These are phyloP conservation scores for Annulohypoxylon truncatum DNA, from an alignment of 2,329 filamentous ascomycete species.

Conservation along the genomic window DNA sequence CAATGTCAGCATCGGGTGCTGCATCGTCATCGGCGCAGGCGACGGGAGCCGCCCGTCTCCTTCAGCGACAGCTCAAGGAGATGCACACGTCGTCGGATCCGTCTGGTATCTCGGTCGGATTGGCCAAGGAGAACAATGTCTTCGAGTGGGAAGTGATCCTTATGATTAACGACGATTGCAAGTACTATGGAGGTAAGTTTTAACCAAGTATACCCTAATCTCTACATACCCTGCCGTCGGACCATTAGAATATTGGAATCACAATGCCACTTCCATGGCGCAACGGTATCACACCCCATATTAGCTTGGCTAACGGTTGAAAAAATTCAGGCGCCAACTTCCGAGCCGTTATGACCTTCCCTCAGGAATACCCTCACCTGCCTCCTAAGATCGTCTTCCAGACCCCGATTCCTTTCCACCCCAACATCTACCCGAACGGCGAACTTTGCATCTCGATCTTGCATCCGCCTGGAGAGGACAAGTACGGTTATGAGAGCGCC, in stretches of 20 bases:
- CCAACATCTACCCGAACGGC: constrained; percentile 90
- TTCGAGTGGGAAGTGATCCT: constrained; percentile 99
- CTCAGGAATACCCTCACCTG: constrained; percentile 83
- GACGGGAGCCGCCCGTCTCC: constrained; percentile 75
- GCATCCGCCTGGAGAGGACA: constrained; percentile 93
- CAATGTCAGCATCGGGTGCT: constrained; percentile 53
- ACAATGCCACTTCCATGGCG: not conserved
- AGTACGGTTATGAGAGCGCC: constrained; percentile 91
- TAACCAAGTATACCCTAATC: not conserved
- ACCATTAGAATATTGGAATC: too few species aligned
- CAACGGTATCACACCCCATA: not conserved
- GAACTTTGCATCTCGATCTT: constrained; percentile 97
- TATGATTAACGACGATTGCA: constrained; percentile 95
- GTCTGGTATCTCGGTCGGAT: constrained; percentile 91
- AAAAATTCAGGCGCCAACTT: constrained; percentile 82
- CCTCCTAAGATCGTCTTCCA: constrained; percentile 92
- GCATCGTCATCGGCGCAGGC: constrained; percentile 61
- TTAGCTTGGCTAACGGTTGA: constrained; percentile 4
- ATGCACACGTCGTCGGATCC: constrained; percentile 94
- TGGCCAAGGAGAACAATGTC: constrained; percentile 85
- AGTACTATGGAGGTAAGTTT: constrained; percentile 85
- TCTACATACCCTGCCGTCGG: not conserved
- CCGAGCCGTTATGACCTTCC: constrained; percentile 85
- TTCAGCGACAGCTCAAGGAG: constrained; percentile 88
- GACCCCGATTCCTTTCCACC: constrained; percentile 86